Conservation (phyloP, 371 early-diverging fungal species). For the Gilbertella persicaria region DNA sequence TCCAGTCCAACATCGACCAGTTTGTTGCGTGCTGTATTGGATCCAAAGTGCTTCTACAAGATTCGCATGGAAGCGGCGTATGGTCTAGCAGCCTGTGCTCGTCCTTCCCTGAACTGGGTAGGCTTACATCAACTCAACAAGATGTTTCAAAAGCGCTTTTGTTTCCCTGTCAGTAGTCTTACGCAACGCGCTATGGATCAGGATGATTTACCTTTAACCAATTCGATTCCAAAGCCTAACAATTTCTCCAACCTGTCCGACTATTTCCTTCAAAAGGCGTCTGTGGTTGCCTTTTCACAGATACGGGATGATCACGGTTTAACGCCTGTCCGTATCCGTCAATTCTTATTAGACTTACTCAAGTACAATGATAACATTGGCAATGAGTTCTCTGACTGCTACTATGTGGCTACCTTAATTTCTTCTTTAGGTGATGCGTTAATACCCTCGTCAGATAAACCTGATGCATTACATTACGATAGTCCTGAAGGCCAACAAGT, state of each 20-base stretch:
- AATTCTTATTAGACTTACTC: constrained; percentile 75
- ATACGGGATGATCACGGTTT: constrained; percentile 68
- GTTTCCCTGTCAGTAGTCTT: constrained; percentile 43
- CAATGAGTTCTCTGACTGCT: constrained; percentile 84
- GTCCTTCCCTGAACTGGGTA: constrained; percentile 59
- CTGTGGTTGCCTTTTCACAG: constrained; percentile 73
- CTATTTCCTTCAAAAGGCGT: constrained; percentile 88
- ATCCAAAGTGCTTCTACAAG: constrained; percentile 87
- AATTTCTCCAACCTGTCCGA: constrained; percentile 83
- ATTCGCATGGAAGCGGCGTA: constrained; percentile 92
- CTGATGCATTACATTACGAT: constrained; percentile 34
- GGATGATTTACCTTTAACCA: constrained; percentile 48
- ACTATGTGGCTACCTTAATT: constrained; percentile 75
- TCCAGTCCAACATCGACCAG: constrained; percentile 74
- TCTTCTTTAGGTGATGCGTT: constrained; percentile 72
- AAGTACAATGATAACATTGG: constrained; percentile 91
- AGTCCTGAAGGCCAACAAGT: constrained; percentile 57
- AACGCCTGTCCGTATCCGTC: constrained; percentile 66
- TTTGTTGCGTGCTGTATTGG: constrained; percentile 76
- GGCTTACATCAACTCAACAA: constrained; percentile 77
- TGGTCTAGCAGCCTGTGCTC: constrained; percentile 79
- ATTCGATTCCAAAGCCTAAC: constrained; percentile 80
- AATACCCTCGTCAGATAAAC: constrained; percentile 51
- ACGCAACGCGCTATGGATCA: constrained; percentile 20
- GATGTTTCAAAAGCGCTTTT: constrained; percentile 77